phyloP scores from a whole-genome alignment of 1,139 yeast genomes.

The Blastobotrys persicus region DNA sequence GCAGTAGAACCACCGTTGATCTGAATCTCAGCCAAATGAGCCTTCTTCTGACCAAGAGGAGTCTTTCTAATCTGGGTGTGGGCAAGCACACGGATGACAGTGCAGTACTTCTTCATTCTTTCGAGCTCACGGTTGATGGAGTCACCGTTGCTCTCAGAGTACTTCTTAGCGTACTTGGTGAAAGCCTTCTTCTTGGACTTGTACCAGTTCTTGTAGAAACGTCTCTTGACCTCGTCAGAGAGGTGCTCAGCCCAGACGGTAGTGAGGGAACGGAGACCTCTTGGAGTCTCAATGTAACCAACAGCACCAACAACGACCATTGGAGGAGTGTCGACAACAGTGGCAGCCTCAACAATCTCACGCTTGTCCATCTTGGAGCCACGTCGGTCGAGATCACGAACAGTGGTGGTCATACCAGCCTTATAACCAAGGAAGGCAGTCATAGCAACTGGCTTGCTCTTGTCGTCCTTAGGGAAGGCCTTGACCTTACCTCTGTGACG shows the following conservation, averaged over 20 bases:
- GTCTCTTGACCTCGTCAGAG: slow-evolving; percentile 98
- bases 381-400: slow-evolving; percentile 99
- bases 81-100: slow-evolving; percentile 97
- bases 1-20: slow-evolving; percentile 98
- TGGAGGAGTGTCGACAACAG: slow-evolving; percentile 99
- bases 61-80: slow-evolving; percentile 99
- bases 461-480: slow-evolving; percentile 99
- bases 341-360: slow-evolving; percentile 98
- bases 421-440: slow-evolving; percentile 99
- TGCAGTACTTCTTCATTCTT: slow-evolving; percentile 97
- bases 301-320: slow-evolving; percentile 99
- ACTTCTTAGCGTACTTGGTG: slow-evolving; percentile 99
- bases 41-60: slow-evolving; percentile 99
- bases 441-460: slow-evolving; percentile 97
- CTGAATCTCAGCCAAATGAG: slow-evolving; percentile 99
- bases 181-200: slow-evolving; percentile 99
- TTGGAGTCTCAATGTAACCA: slow-evolving; percentile 99
- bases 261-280: slow-evolving; percentile 99
- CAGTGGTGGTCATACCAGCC: slow-evolving; percentile 99
- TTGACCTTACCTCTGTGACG: slow-evolving; percentile 98
- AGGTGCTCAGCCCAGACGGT: slow-evolving; percentile 99
- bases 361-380: slow-evolving; percentile 99
- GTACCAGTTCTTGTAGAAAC: slow-evolving; percentile 99
- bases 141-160: slow-evolving; percentile 79
- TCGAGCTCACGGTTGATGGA: slow-evolving; percentile 95